phyloP scores from a whole-genome alignment of 768 basidiomycete species.

The Russula olivacea region DNA sequence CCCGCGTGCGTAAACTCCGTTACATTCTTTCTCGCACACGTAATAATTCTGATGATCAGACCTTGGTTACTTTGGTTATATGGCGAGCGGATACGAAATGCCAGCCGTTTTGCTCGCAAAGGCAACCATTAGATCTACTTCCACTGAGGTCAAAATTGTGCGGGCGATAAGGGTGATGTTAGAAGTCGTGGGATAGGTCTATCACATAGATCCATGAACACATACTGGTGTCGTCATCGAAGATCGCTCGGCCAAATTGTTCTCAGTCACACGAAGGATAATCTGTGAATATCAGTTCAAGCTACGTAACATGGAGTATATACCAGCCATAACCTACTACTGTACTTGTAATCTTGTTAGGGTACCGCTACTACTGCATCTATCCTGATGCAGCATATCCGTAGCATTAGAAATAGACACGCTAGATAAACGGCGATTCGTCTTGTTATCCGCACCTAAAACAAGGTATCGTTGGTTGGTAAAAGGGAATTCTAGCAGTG shows the following conservation, averaged over 20 bases:
- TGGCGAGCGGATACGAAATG: slow-evolving; percentile 39
- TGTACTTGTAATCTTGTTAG: too few species aligned
- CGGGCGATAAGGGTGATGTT: not conserved
- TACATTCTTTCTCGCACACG: not conserved
- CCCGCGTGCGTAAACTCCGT: slow-evolving; percentile 33
- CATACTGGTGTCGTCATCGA: not conserved
- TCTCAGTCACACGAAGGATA: too few species aligned
- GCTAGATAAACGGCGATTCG: too few species aligned
- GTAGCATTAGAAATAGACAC: too few species aligned
- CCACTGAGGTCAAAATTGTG: not conserved
- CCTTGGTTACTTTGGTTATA: slow-evolving; percentile 42
- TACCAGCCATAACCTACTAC: too few species aligned
- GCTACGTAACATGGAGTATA: too few species aligned
- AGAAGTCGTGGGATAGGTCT: not conserved
- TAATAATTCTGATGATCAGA: slow-evolving; percentile 35
- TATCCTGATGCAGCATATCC: too few species aligned
- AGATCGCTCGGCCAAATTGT: not conserved
- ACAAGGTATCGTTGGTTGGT: too few species aligned
- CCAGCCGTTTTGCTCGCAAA: slow-evolving; percentile 9
- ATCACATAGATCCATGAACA: not conserved
- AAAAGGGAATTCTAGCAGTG: too few species aligned
- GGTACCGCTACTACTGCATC: too few species aligned
- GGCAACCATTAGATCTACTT: not conserved
- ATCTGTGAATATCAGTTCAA: too few species aligned
- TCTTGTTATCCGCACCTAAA: too few species aligned